Evolutionary conservation across 2,329 filamentous ascomycete genomes (phyloP), one percentile per base, ranked within the genome.

Genomic region (Penicillium sp.): DNA sequence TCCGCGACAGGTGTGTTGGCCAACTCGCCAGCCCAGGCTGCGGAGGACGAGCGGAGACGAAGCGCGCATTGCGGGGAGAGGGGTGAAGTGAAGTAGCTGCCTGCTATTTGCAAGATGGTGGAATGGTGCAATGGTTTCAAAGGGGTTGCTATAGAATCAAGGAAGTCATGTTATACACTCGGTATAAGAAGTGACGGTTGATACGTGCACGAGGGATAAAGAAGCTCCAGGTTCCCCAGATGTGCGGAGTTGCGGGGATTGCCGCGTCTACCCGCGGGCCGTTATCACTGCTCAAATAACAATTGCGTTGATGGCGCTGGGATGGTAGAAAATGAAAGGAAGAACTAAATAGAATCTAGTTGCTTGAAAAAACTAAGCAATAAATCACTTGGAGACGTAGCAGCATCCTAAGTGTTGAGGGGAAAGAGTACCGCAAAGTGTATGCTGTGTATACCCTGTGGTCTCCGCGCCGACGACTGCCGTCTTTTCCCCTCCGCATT

Each of bases 261-360:
- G 67, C 76, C 77, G 77, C 58, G 49, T 64, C 54, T 69, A 77
- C 67, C 75, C 70, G 71, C 23, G 60, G 53, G 51, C 29, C 47
- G 48, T 48, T 54, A 58, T 54, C 55, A 50, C 50, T 49, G 49
- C 55, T 52, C 32, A 20, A 9, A 31, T 33, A 20, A 23, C 27
- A 20, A 25, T 4, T 7, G 18, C 28, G 31, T 28, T 24, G 37
- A 29, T n/a, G 18, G 8, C 4, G 4, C 20, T 7, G 18, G 4
- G 9, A 10, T 12, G 9, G 15, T 20, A 20, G 33, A 20, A 6
- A 20, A 37, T 18, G 32, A 37, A 3, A 37, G 4, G 15, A 23
- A 12, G 1, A 23, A 5, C 12, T 10, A 23, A 15, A 18, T 18
- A 33, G 6, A 15, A 3, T 18, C 6, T 9, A 9, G 32, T 2